Percentiles rank a stretch among this genome's conserved stretches.
phyloP scores from a whole-genome alignment of 352 stramenopile genomes.

The Pythium volutum region DNA sequence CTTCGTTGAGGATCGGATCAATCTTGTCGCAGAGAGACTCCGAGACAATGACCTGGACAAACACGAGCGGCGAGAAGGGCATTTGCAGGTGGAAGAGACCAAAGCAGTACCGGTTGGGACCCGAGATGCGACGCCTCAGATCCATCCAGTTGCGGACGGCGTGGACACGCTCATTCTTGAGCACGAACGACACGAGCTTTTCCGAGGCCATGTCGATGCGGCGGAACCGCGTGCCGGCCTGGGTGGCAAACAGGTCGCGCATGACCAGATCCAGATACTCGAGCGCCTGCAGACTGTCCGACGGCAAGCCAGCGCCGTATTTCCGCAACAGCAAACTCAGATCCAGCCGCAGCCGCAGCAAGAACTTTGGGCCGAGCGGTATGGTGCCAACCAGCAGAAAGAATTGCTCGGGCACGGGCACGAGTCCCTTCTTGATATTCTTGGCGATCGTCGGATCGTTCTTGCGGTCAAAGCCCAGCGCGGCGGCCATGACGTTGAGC shows the following conservation, averaged over 20 bases:
- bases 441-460: slow-evolving; percentile 84
- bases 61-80: slow-evolving; percentile 62
- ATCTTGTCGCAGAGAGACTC: slow-evolving; percentile 67
- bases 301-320: slow-evolving; percentile 41
- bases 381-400: slow-evolving; percentile 74
- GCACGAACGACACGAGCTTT: slow-evolving; percentile 61
- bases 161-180: slow-evolving; percentile 81
- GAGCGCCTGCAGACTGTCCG: slow-evolving; percentile 54
- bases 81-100: slow-evolving; percentile 85
- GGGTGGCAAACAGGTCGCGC: slow-evolving; percentile 79
- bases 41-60: slow-evolving; percentile 73
- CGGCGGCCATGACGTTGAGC: slow-evolving; percentile 71
- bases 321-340: slow-evolving; percentile 51
- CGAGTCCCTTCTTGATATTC: slow-evolving; percentile 80
- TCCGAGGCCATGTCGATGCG: slow-evolving; percentile 73
- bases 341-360: slow-evolving; percentile 70
- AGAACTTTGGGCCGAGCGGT: slow-evolving; percentile 64
- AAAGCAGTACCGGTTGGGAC: slow-evolving; percentile 72
- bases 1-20: slow-evolving; percentile 54
- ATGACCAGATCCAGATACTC: slow-evolving; percentile 82
- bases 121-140: slow-evolving; percentile 54
- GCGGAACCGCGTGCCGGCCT: slow-evolving; percentile 77
- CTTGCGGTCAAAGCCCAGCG: slow-evolving; percentile 74
- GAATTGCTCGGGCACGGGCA: slow-evolving; percentile 78
- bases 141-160: slow-evolving; percentile 64